Evolutionary conservation across 768 basidiomycete species (phyloP).

Genomic region (Hygrocybe coccinea): DNA sequence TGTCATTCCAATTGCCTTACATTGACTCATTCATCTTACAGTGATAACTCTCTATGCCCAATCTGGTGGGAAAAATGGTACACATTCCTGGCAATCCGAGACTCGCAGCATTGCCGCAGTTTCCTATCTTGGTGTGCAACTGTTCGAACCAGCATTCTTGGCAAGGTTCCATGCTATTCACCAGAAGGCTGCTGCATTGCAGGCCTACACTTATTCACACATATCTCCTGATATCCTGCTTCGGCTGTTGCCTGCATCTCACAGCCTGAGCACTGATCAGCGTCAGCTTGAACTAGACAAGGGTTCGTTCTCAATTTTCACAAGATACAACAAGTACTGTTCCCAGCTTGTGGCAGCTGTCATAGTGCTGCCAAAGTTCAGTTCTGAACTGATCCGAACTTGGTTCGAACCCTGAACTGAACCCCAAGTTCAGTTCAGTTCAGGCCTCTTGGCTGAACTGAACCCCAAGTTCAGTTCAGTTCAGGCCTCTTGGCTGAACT

Average conservation of each 20-base stretch:
- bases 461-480: too few relatives aligned
- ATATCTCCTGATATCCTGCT: not conserved
- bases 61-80: conserved; percentile 10
- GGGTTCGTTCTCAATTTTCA: too few relatives aligned
- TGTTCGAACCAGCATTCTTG: conserved; percentile 3
- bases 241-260: not conserved
- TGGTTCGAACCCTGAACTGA: too few relatives aligned
- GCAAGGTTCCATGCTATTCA: not conserved
- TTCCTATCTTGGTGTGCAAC: conserved; percentile 8
- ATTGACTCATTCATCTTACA: not conserved
- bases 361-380: too few relatives aligned
- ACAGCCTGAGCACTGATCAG: too few relatives aligned
- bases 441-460: too few relatives aligned
- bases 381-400: too few relatives aligned
- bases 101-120: conserved; percentile 1
- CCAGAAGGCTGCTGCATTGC: not conserved
- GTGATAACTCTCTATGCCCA: conserved; percentile 7
- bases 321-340: too few relatives aligned
- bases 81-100: conserved; percentile 9
- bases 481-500: too few relatives aligned
- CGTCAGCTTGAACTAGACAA: too few relatives aligned
- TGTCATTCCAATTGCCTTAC: not conserved
- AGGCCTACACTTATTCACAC: not conserved
- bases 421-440: too few relatives aligned
- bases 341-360: too few relatives aligned